phyloP scores from a whole-genome alignment of 331 rosid species.

The Malus hybrid region DNA sequence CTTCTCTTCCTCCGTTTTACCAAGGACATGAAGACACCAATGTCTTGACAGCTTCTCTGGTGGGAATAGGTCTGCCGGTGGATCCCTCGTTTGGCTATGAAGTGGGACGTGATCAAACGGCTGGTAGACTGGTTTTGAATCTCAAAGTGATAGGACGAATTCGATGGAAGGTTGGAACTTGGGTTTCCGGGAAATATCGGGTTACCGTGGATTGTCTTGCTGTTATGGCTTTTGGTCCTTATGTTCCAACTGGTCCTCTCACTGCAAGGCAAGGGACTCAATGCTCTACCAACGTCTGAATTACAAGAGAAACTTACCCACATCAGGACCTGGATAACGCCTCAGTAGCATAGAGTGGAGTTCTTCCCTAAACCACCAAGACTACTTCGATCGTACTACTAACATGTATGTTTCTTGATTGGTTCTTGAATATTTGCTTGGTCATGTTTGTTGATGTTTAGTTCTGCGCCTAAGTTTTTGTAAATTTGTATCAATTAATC shows the following conservation, averaged over 20 bases:
- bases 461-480: conserved; percentile 26
- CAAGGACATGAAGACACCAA: conserved; percentile 61
- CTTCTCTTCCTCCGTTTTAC: conserved; percentile 72
- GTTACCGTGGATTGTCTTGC: conserved; percentile 71
- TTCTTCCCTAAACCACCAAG: neutral
- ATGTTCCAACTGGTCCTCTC: conserved; percentile 43
- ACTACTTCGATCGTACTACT: neutral
- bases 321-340: neutral
- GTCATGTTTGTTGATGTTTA: conserved; percentile 12
- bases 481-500: conserved; percentile 13
- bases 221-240: conserved; percentile 50
- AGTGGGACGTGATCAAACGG: conserved; percentile 56
- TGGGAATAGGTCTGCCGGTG: conserved; percentile 56
- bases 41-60: conserved; percentile 57
- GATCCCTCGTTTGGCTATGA: conserved; percentile 77
- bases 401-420: neutral
- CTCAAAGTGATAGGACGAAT: conserved; percentile 62
- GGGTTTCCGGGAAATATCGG: conserved; percentile 84
- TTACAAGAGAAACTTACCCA: neutral
- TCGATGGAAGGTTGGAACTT: conserved; percentile 86
- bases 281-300: conserved; percentile 68
- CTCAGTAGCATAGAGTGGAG: neutral
- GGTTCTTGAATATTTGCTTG: conserved; percentile 21
- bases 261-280: conserved; percentile 45
- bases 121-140: conserved; percentile 50